Evolutionary conservation across 306 rosid species (phyloP).

Genomic region (Acmispon strigosus): DNA sequence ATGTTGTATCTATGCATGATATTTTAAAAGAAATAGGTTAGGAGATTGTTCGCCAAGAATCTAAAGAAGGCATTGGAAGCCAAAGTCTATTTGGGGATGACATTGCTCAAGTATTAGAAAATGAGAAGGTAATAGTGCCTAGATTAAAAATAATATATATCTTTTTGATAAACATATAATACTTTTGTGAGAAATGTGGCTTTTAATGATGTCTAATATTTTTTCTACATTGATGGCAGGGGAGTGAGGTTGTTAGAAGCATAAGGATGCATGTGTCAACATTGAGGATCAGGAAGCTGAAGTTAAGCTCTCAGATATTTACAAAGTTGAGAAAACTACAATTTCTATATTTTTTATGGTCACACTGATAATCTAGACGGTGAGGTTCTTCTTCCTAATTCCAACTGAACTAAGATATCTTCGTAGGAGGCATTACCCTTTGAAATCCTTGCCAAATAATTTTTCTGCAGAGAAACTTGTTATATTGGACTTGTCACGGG

Average conservation of each 20-base stretch:
- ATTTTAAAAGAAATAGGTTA: constrained; percentile 14
- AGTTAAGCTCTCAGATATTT: neutral
- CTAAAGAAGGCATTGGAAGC: neutral
- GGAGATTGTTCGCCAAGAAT: constrained; percentile 14
- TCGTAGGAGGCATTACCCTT: neutral
- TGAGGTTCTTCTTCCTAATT: neutral
- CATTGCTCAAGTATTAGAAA: neutral
- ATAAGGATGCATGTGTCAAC: neutral
- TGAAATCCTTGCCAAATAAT: neutral
- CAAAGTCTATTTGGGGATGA: constrained; percentile 2
- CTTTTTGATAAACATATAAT: neutral
- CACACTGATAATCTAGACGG: neutral
- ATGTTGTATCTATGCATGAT: constrained; percentile 9
- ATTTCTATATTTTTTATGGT: neutral
- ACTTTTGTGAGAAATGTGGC: neutral
- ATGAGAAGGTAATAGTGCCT: neutral
- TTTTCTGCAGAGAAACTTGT: constrained; percentile 4
- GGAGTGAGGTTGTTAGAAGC: neutral
- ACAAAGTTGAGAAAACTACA: neutral
- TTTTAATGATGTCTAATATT: neutral
- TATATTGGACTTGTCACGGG: neutral
- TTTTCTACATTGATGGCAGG: neutral
- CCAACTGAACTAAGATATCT: neutral
- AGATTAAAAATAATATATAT: no score
- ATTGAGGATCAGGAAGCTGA: no score